Conservation (phyloP, 2,329 filamentous ascomycete genomes). For the Pseudopithomyces chartarum region DNA sequence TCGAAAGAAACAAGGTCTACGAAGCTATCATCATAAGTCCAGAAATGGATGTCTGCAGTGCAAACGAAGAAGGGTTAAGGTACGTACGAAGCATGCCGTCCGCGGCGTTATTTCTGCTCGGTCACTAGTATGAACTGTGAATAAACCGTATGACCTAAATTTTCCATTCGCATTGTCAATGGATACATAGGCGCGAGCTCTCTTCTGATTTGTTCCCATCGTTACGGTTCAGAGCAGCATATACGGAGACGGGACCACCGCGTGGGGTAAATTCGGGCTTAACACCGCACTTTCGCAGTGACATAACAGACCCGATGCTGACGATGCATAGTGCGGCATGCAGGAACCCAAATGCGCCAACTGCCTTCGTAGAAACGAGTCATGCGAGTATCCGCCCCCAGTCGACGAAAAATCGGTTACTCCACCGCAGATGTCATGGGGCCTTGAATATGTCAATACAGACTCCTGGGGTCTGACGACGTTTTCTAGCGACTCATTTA, state of each 20-base stretch:
- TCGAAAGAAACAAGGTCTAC: slow-evolving; percentile 14
- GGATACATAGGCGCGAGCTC: not conserved
- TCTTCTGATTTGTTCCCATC: not conserved
- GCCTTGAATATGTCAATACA: not conserved
- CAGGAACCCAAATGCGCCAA: slow-evolving; percentile 18
- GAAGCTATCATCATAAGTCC: slow-evolving; percentile 19
- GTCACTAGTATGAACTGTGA: not conserved
- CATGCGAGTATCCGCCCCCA: slow-evolving; percentile 15
- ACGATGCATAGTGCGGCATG: slow-evolving; percentile 15
- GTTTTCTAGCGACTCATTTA: not conserved
- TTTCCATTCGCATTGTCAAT: not conserved
- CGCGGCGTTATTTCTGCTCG: not conserved
- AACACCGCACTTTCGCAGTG: not conserved
- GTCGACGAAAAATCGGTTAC: not conserved
- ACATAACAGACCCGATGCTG: not conserved
- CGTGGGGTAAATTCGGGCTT: not conserved
- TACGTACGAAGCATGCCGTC: slow-evolving; percentile 4
- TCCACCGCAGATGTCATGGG: not conserved
- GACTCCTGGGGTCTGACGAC: not conserved
- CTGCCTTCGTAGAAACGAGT: slow-evolving; percentile 15
- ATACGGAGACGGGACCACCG: not conserved
- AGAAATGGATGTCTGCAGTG: slow-evolving; percentile 17
- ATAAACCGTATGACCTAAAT: not conserved
- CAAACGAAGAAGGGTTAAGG: slow-evolving; percentile 22
- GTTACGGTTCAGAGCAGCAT: not conserved